phyloP scores from a whole-genome alignment of 352 stramenopile species.

The Pythium myriotylum region DNA sequence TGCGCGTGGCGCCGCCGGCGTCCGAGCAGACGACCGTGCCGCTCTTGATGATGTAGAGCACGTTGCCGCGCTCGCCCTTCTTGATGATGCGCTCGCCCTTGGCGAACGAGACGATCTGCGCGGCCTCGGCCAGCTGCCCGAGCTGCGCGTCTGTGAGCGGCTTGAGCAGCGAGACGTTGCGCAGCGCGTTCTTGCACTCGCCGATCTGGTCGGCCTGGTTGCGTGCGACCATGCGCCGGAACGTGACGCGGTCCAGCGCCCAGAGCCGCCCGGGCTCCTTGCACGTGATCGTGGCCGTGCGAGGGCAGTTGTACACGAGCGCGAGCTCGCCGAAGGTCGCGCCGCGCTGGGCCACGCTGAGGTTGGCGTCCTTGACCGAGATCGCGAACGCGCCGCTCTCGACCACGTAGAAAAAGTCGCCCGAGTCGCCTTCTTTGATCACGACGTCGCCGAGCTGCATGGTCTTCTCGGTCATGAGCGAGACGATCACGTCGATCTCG shows the following conservation, averaged over 20 bases:
- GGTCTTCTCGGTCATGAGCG: conserved; percentile 82
- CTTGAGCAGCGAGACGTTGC: conserved; percentile 87
- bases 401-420: conserved; percentile 95
- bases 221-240: conserved; percentile 81
- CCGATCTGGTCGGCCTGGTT: conserved; percentile 67
- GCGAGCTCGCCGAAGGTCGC: conserved; percentile 95
- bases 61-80: conserved; percentile 77
- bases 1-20: conserved; percentile 64
- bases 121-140: conserved; percentile 83
- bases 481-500: conserved; percentile 84
- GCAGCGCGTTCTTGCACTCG: conserved; percentile 84
- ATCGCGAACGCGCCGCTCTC: conserved; percentile 89
- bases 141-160: conserved; percentile 89
- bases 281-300: conserved; percentile 93
- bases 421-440: conserved; percentile 80
- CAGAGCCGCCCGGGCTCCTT: conserved; percentile 86
- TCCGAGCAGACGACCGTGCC: conserved; percentile 72
- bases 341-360: conserved; percentile 68
- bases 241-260: conserved; percentile 90
- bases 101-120: conserved; percentile 81
- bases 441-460: conserved; percentile 56
- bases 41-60: conserved; percentile 88
- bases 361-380: conserved; percentile 58
- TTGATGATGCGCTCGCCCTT: conserved; percentile 81
- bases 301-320: conserved; percentile 96